Conservation (phyloP, 139 green algal species). For the Edaphochlamys debaryana region DNA sequence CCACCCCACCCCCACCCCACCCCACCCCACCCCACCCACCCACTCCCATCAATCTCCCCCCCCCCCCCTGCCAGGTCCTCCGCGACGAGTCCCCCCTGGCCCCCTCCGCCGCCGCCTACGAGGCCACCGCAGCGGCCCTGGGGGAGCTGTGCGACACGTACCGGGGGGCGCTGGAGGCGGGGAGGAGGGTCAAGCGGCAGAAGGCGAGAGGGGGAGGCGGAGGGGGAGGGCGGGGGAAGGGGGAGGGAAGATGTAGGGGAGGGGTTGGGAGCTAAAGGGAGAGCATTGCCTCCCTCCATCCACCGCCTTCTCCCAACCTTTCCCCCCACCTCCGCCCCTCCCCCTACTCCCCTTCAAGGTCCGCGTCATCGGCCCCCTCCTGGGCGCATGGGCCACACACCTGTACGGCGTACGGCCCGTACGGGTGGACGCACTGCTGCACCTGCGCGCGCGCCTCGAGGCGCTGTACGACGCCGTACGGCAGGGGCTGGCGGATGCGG, state of each 20-base stretch:
- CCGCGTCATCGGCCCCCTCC: constrained; percentile 51
- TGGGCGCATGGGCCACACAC: constrained; percentile 66
- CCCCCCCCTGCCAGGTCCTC: constrained; percentile 22
- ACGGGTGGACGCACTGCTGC: constrained; percentile 68
- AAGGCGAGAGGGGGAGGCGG: background rate
- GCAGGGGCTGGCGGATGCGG: background rate
- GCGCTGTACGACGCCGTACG: constrained; percentile 52
- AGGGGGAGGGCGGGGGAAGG: background rate
- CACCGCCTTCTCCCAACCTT: no score
- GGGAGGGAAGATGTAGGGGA: background rate
- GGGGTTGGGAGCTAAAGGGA: no score
- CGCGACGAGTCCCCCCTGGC: constrained; percentile 55
- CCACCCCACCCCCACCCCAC: no score
- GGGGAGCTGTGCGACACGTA: constrained; percentile 65
- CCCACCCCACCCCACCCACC: no score
- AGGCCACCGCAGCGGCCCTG: constrained; percentile 30
- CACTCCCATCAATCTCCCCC: no score
- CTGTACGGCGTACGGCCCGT: constrained; percentile 65
- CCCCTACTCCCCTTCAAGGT: constrained; percentile 40
- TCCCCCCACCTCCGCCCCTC: background rate
- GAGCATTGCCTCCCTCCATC: no score
- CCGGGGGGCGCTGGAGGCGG: constrained; percentile 40
- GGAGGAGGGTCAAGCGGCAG: background rate
- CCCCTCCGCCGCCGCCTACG: constrained; percentile 52
- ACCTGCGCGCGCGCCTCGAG: constrained; percentile 59